Evolutionary conservation across 1,284 basidiomycete species (phyloP).

Genomic region (Xerocomus amazonicus): DNA sequence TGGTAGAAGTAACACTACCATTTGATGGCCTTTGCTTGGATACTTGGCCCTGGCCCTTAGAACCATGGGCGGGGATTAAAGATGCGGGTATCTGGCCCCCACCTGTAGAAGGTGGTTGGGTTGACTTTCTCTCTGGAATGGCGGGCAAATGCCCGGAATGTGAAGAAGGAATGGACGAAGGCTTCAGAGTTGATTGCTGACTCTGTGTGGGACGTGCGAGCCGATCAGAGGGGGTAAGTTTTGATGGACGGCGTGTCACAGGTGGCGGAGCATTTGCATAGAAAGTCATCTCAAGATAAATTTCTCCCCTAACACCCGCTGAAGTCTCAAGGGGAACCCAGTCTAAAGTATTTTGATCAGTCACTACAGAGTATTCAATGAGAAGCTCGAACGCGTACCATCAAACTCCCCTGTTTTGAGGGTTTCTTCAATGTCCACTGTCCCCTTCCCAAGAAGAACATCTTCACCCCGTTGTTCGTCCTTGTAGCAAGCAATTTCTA

Average conservation of each 20-base stretch:
- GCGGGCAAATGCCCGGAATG: constrained; percentile 6
- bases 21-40: constrained; percentile 6
- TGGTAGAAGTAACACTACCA: constrained; percentile 1
- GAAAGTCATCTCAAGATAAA: constrained; percentile 80
- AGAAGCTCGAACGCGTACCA: constrained; percentile 41
- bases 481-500: constrained; percentile 64
- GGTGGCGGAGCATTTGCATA: constrained; percentile 59
- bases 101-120: constrained; percentile 2
- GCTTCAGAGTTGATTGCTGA: constrained; percentile 5
- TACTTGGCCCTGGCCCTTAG: constrained; percentile 3
- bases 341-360: constrained; percentile 40
- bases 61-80: constrained; percentile 21
- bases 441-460: constrained; percentile 53
- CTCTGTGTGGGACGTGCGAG: constrained; percentile 32
- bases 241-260: constrained; percentile 43
- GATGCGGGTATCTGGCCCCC: constrained; percentile 19
- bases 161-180: constrained; percentile 7
- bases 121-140: constrained; percentile 11
- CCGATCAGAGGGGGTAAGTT: constrained; percentile 43
- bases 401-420: constrained; percentile 73
- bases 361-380: neutral
- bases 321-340: constrained; percentile 62
- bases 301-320: constrained; percentile 56
- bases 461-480: constrained; percentile 60
- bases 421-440: constrained; percentile 62